Conservation (phyloP, 345 rosid species). For the Heritiera fomes region DNA sequence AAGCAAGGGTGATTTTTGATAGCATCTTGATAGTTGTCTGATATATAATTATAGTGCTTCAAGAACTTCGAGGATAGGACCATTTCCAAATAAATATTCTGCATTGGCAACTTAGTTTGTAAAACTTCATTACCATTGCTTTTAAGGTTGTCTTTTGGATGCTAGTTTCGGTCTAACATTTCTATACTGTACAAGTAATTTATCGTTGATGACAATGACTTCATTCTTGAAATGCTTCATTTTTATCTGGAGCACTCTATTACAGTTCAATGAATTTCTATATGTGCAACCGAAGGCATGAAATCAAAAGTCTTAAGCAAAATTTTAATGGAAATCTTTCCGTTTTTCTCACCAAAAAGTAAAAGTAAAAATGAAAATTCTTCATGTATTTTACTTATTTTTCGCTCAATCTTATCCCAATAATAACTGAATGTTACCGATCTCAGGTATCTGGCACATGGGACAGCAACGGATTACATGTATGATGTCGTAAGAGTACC, state of each 20-base stretch:
- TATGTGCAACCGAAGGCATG: slow-evolving; percentile 4
- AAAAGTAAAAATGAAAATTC: not conserved
- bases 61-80: not conserved
- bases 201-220: not conserved
- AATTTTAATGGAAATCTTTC: not conserved
- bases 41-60: not conserved
- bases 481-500: slow-evolving; percentile 79
- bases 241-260: not conserved
- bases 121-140: not conserved
- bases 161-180: not conserved
- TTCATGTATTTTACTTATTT: not conserved
- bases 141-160: not conserved
- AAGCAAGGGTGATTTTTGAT: not conserved
- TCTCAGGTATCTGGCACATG: slow-evolving; percentile 92
- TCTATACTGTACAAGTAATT: not conserved
- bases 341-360: not conserved
- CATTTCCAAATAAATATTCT: not conserved
- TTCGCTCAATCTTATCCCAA: not conserved
- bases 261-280: not conserved
- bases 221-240: not conserved
- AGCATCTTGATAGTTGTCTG: not conserved
- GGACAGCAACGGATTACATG: slow-evolving; percentile 97
- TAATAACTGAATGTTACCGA: slow-evolving; percentile 13
- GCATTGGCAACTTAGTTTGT: not conserved
- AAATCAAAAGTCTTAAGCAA: not conserved